These are phyloP conservation scores for Rhizophagus sp. DNA, from an alignment of 192 early-diverging fungal species.

Conservation along the genomic window DNA sequence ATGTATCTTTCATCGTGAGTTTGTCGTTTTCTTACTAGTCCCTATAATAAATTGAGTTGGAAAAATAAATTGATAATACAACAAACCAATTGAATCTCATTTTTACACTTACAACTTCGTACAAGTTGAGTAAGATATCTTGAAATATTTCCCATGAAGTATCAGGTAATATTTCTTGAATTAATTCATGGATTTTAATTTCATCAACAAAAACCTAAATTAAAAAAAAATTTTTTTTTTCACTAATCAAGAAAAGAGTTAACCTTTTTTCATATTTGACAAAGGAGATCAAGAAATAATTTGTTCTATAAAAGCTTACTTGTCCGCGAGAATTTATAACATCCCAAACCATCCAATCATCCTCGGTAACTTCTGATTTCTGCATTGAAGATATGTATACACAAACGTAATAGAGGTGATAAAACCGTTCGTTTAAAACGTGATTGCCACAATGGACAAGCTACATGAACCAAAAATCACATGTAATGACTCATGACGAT, in stretches of 20 bases:
- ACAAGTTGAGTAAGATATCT: neutral
- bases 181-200: slow-evolving; percentile 4
- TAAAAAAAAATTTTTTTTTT: neutral
- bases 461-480: too few species aligned
- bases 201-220: slow-evolving; percentile 18
- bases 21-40: slow-evolving; percentile 20
- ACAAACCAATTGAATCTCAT: neutral
- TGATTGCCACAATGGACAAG: too few species aligned
- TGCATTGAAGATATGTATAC: neutral
- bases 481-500: too few species aligned
- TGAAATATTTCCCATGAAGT: neutral
- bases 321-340: neutral
- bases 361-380: neutral
- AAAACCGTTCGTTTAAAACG: too few species aligned
- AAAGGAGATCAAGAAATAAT: too few species aligned
- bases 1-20: slow-evolving; percentile 15
- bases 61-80: neutral
- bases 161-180: neutral
- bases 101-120: neutral
- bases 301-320: neutral
- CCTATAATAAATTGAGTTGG: neutral
- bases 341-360: neutral
- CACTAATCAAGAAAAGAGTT: neutral
- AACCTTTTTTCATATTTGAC: neutral
- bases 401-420: too few species aligned